Evolutionary conservation across 208 protist species (phyloP).

Genomic region (Balamuthia mandrillaris): DNA sequence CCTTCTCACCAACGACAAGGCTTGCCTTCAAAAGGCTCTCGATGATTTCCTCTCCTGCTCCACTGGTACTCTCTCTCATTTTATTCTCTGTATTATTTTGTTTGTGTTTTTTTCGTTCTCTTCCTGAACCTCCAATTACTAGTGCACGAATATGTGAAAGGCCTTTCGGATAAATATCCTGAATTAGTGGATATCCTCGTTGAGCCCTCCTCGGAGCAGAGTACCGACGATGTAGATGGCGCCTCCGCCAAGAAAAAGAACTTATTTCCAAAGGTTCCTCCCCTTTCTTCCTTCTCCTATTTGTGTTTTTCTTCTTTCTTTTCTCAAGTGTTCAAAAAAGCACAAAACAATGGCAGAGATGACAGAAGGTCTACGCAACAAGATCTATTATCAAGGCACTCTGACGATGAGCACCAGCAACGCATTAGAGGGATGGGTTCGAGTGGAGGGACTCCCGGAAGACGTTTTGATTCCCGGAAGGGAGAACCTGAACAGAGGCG

Average conservation of each 20-base stretch:
- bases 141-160: conserved; percentile 37
- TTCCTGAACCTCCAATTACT: background rate
- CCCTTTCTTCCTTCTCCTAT: background rate
- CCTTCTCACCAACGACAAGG: conserved; percentile 45
- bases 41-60: background rate
- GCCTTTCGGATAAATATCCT: background rate
- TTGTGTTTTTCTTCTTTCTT: background rate
- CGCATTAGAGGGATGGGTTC: conserved; percentile 28
- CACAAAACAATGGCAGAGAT: conserved; percentile 18
- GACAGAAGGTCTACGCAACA: conserved; percentile 30
- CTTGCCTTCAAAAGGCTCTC: background rate
- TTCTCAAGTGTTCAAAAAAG: background rate
- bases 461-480: background rate
- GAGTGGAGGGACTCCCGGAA: background rate
- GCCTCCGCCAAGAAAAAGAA: background rate
- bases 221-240: background rate
- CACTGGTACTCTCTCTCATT: background rate
- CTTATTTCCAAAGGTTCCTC: background rate
- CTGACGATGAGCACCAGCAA: conserved; percentile 14
- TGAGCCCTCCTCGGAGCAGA: background rate
- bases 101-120: background rate
- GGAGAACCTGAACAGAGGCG: background rate
- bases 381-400: conserved; percentile 19
- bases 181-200: conserved; percentile 49
- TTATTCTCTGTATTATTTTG: background rate